These are phyloP conservation scores for Hanseniaspora clermontiae DNA, from an alignment of 805 yeast genomes.

Conservation along the genomic window DNA sequence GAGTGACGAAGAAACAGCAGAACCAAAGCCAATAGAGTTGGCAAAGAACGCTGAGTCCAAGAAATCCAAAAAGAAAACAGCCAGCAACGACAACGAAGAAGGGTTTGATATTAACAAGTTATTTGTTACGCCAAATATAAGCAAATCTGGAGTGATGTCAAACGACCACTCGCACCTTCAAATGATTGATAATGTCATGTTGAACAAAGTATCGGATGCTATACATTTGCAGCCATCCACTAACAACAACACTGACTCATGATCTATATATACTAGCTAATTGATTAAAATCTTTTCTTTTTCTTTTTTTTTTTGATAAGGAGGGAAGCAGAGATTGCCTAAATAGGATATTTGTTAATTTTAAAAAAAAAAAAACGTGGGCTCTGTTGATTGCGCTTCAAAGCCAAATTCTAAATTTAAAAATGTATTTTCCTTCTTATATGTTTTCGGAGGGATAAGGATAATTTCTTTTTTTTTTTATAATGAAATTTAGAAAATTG, in stretches of 20 bases:
- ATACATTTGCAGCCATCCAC: constrained; percentile 4
- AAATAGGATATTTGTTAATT: background rate
- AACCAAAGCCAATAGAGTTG: background rate
- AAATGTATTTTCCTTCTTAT: too few relatives aligned
- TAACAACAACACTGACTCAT: background rate
- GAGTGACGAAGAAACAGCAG: constrained; percentile 5
- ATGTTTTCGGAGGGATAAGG: too few relatives aligned
- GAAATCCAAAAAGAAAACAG: background rate
- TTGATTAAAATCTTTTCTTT: background rate
- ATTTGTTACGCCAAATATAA: constrained; percentile 10
- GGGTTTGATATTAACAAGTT: constrained; percentile 7
- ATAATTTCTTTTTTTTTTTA: too few relatives aligned
- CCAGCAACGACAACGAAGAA: background rate
- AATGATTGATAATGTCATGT: constrained; percentile 10
- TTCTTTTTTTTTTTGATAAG: background rate
- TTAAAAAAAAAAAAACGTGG: too few relatives aligned
- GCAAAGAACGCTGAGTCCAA: background rate
- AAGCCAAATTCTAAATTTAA: too few relatives aligned
- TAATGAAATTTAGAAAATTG: too few relatives aligned
- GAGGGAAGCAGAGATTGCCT: background rate
- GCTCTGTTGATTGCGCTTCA: too few relatives aligned
- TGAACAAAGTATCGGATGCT: constrained; percentile 10
- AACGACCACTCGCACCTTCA: background rate
- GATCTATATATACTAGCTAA: background rate
- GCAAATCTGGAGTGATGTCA: constrained; percentile 7